Evolutionary conservation across 805 yeast species (phyloP), one percentile per base, ranked within the genome.

Genomic region (Sporopachydermia quercuum): DNA sequence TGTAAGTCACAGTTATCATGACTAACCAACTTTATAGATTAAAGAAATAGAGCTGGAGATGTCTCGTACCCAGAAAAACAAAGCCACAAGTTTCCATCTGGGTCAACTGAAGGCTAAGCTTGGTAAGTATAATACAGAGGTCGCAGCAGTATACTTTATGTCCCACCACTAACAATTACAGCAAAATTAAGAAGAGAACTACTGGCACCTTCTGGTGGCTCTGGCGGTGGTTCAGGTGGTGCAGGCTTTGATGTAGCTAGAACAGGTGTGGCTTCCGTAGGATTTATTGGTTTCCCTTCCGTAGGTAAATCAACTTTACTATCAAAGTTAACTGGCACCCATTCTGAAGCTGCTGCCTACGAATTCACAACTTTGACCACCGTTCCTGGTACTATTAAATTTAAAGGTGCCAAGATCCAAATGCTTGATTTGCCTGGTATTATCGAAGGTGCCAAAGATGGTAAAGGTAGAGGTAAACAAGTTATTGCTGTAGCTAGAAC

Each of bases 401-500:
- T 85, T 56, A 84, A 87, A 50, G 99, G 99, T 54, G 97, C 98
- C 40, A 89, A 85, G 65, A 79, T 91, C 47, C 99, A 91, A 65
- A 85, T 91, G 94, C 62, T 82, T 52, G 94, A 82, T 70, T 71
- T 82, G 46, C 94, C 94, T 5, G 94, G 94, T 56, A 82, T 82
- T 49, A 81, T 82, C 53, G 91, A 82, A 60, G 93, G 93, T 61
- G 94, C 94, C 45, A 81, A 81, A 48, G 91, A 82, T 53, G 94
- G 94, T 62, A 75, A 80, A 57, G 94, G 94, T 63, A 71, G 94
- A 69, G 94, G 94, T 70, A 79, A 73, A 50, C 98, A 91, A 63
- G 98, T 91, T 41, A 91, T 91, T 62, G 98, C 98, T 2, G 98
- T 91, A 43, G 97, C 97, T n/a, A 74, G 98, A 61, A 85, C 96